Base-by-base conservation (phyloP, 495 filamentous ascomycete genomes). In the Neurospora intermedia region DNA sequence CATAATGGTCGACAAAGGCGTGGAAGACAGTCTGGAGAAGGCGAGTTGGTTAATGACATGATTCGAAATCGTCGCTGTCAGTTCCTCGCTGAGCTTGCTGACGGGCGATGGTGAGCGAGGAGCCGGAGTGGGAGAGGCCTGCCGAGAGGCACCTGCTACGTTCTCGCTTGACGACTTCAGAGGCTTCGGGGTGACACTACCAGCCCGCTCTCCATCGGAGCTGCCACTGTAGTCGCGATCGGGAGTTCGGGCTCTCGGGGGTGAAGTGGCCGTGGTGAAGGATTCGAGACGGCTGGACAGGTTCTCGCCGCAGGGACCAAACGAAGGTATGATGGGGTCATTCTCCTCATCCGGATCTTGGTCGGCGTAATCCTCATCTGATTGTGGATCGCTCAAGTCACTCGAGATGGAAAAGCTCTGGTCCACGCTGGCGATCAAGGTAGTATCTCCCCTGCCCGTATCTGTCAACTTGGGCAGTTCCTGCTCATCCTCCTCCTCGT, bases 31-130 rank as follows among this genome's bases (percentile, higher is more conserved):
- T 23, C 96, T 93, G 15, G 96, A 97, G 80, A 92, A 99, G n/a
- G 96, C 94, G 23, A 99, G 86, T 81, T 99, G 96, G 80, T 98
- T 99, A 77, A 92, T 86, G 70, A 94, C 90, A 78, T 98, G 96
- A 78, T 98, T 94, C 59, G 82, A 81, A 70, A 91, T 80, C 76
- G 87, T 82, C n/a, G 75, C 71, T 3, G 41, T 76, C 42, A 76
- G 45, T 8, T 76, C 81, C 72, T 71, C 70, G 77, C 82, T 69
- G 78, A 83, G 66, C 76, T 75, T n/a, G 78, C 81, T 78, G 69
- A 79, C 78, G 2, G 43, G 80, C 73, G 11, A 76, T 78, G 81
- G 83, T 45, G 73, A 73, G 73, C 71, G 69, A 72, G 16, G 78
- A 76, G 38, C 45, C 23, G 59, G 48, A 42, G 70, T 71, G 72